These are phyloP conservation scores for Saitozyma sp. DNA, from an alignment of 768 basidiomycete genomes.

Conservation along the genomic window DNA sequence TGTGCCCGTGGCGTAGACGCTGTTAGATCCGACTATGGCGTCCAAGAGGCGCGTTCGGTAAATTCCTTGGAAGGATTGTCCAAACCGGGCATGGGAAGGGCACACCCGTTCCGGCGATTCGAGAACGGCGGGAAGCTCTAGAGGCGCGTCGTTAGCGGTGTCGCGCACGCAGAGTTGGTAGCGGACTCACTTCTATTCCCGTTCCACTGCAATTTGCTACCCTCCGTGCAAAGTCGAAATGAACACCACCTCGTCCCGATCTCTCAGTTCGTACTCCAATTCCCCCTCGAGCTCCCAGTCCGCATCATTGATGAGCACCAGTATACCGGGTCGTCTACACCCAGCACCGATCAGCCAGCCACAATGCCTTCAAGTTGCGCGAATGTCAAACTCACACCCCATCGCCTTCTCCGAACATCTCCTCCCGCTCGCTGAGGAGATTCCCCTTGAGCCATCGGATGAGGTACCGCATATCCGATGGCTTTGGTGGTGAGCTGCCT, in stretches of 20 bases:
- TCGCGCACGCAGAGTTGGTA: no score
- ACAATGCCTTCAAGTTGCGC: background rate
- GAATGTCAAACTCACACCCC: conserved; percentile 65
- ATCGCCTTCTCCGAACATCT: conserved; percentile 82
- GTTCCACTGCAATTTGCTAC: conserved; percentile 42
- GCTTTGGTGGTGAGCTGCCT: conserved; percentile 24
- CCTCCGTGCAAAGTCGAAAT: conserved; percentile 96
- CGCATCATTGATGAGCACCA: conserved; percentile 94
- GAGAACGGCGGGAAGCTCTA: no score
- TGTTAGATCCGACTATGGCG: no score
- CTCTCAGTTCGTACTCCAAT: conserved; percentile 73
- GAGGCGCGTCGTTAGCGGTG: no score
- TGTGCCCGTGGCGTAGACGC: no score
- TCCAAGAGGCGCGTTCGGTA: no score
- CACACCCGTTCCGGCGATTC: no score
- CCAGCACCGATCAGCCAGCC: conserved; percentile 7
- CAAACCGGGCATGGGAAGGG: no score
- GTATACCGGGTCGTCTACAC: conserved; percentile 85
- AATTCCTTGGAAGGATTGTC: no score
- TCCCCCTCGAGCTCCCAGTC: conserved; percentile 99
- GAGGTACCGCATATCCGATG: conserved; percentile 70
- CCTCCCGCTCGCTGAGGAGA: conserved; percentile 77
- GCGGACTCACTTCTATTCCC: no score
- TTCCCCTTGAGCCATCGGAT: conserved; percentile 75
- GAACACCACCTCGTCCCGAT: conserved; percentile 88